These are phyloP conservation scores for Heritiera fomes DNA, from an alignment of 345 rosid genomes.

Conservation along the genomic window DNA sequence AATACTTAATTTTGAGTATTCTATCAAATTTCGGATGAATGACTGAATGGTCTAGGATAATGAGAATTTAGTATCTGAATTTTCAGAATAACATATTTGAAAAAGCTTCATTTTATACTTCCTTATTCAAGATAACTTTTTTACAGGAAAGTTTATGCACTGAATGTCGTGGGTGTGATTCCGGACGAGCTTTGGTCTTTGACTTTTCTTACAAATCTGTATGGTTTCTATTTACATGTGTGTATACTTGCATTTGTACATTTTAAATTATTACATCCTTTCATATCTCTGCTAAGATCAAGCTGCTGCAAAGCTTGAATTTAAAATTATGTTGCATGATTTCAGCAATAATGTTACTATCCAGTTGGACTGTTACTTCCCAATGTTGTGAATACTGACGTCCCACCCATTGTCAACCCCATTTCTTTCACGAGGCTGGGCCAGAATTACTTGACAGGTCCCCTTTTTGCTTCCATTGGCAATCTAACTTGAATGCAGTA, in stretches of 20 bases:
- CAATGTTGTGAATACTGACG: not conserved
- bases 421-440: constrained; percentile 42
- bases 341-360: too few species aligned
- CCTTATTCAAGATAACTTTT: too few species aligned
- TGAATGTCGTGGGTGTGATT: constrained; percentile 37
- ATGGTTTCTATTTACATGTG: constrained; percentile 18
- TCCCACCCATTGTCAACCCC: not conserved
- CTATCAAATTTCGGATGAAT: too few species aligned
- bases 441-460: constrained; percentile 53
- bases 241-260: not conserved
- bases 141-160: constrained; percentile 42
- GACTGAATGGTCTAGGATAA: too few species aligned
- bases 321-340: not conserved
- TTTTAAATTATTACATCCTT: not conserved
- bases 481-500: constrained; percentile 57
- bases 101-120: too few species aligned
- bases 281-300: not conserved
- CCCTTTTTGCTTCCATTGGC: constrained; percentile 47
- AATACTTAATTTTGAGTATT: too few species aligned
- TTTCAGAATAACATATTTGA: too few species aligned
- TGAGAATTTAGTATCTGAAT: too few species aligned
- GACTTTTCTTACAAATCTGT: constrained; percentile 47
- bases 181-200: constrained; percentile 60
- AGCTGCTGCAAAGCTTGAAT: not conserved
- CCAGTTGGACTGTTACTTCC: too few species aligned